Percentiles rank a stretch among this genome's conserved stretches.
Conservation (phyloP, 495 filamentous ascomycete genomes). For the Tuber borchii region DNA sequence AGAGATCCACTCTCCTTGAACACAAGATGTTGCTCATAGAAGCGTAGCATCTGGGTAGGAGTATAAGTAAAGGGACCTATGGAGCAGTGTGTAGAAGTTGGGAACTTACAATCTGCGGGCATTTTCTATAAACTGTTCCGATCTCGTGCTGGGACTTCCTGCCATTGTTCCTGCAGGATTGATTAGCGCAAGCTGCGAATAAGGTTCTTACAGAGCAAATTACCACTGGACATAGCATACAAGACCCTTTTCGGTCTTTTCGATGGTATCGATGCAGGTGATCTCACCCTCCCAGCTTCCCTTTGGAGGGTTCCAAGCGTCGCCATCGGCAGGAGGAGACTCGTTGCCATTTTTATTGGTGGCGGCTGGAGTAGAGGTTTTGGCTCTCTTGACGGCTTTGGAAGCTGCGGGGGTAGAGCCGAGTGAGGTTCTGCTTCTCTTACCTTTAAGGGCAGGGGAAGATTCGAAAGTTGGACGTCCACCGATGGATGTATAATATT, state of each 20-base stretch:
- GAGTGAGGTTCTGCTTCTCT: conserved; percentile 28
- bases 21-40: conserved; percentile 54
- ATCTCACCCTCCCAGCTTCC: conserved; percentile 57
- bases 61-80: conserved; percentile 13
- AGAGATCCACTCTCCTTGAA: conserved; percentile 39
- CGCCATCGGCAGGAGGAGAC: conserved; percentile 43
- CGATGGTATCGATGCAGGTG: conserved; percentile 52
- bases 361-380: conserved; percentile 36
- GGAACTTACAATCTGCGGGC: conserved; percentile 54
- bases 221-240: conserved; percentile 42
- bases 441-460: conserved; percentile 13
- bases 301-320: conserved; percentile 50
- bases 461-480: conserved; percentile 30
- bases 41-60: conserved; percentile 52
- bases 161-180: conserved; percentile 48
- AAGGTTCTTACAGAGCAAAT: neutral
- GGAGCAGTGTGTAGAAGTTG: neutral
- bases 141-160: conserved; percentile 57
- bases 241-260: conserved; percentile 47
- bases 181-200: neutral
- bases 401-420: conserved; percentile 16
- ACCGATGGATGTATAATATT: conserved; percentile 40
- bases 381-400: conserved; percentile 40
- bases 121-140: conserved; percentile 51
- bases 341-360: conserved; percentile 50